Conservation (phyloP, 78 protist species). For the Corallochytrium limacisporum region DNA sequence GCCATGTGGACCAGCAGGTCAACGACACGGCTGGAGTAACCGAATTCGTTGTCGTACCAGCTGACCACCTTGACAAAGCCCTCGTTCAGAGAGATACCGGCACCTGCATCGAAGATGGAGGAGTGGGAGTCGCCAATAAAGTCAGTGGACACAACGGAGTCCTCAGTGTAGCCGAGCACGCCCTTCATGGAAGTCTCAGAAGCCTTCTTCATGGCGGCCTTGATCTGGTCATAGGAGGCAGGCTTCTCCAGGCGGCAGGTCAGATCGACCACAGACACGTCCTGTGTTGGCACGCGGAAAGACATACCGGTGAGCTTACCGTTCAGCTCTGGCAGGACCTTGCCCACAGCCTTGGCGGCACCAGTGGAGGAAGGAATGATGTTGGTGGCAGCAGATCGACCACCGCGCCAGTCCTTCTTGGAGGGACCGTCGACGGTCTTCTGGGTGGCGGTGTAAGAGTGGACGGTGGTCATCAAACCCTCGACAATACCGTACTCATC, state of each 20-base stretch:
- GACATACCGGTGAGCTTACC: constrained; percentile 99
- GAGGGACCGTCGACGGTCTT: constrained; percentile 92
- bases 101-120: constrained; percentile 89
- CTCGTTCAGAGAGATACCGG: constrained; percentile 82
- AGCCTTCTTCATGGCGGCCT: constrained; percentile 63
- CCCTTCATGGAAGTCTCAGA: constrained; percentile 56
- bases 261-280: constrained; percentile 98
- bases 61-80: constrained; percentile 93
- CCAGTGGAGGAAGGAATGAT: constrained; percentile 99
- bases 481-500: constrained; percentile 87
- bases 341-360: constrained; percentile 98
- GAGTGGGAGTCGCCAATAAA: constrained; percentile 74
- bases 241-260: constrained; percentile 64
- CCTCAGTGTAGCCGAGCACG: constrained; percentile 91
- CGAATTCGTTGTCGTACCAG: constrained; percentile 98
- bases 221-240: constrained; percentile 84
- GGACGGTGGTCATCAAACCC: constrained; percentile 99
- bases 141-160: constrained; percentile 86
- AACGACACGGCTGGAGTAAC: constrained; percentile 88
- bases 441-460: constrained; percentile 98
- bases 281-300: constrained; percentile 97
- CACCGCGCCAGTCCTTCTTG: constrained; percentile 92
- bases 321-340: constrained; percentile 74
- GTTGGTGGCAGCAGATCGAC: constrained; percentile 86
- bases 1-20: constrained; percentile 68